These are phyloP conservation scores for Xerocomus amazonicus DNA, from an alignment of 1,284 basidiomycete genomes.

Conservation along the genomic window DNA sequence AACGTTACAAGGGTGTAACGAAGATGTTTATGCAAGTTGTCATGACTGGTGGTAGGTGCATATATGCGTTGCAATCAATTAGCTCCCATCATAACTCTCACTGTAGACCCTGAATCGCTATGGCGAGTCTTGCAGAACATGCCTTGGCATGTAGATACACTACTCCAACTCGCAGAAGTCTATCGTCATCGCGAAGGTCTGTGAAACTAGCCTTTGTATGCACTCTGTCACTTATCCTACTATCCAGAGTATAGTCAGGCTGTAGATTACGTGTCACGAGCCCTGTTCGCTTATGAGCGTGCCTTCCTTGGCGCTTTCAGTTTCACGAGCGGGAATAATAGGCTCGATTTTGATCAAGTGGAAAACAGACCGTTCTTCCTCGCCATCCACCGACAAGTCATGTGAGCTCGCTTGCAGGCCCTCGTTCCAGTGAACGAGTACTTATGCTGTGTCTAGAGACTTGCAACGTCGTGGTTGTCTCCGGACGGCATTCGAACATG, in stretches of 20 bases:
- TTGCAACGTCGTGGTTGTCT: conserved; percentile 83
- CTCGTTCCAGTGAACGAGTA: not conserved
- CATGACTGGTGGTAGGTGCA: conserved; percentile 66
- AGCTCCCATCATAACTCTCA: not conserved
- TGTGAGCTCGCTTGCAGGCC: conserved; percentile 42
- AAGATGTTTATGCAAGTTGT: conserved; percentile 79
- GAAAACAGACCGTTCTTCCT: conserved; percentile 87
- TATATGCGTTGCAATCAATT: not conserved
- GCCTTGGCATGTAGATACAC: conserved; percentile 88
- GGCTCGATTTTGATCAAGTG: conserved; percentile 82
- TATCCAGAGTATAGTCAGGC: conserved; percentile 73
- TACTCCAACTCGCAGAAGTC: conserved; percentile 83
- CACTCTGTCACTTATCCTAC: not conserved
- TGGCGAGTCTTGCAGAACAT: conserved; percentile 53
- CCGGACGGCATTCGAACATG: conserved; percentile 86
- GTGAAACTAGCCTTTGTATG: conserved; percentile 4
- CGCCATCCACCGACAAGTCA: conserved; percentile 73
- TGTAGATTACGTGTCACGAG: conserved; percentile 81
- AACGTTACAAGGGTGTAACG: conserved; percentile 77
- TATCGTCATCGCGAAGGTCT: conserved; percentile 81
- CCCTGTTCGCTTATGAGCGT: conserved; percentile 86
- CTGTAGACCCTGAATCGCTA: conserved; percentile 66
- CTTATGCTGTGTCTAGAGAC: conserved; percentile 47
- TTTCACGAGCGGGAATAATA: conserved; percentile 72
- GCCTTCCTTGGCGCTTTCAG: conserved; percentile 82